Conservation (phyloP, 331 rosid genomes). For the Rosa hybrid region DNA sequence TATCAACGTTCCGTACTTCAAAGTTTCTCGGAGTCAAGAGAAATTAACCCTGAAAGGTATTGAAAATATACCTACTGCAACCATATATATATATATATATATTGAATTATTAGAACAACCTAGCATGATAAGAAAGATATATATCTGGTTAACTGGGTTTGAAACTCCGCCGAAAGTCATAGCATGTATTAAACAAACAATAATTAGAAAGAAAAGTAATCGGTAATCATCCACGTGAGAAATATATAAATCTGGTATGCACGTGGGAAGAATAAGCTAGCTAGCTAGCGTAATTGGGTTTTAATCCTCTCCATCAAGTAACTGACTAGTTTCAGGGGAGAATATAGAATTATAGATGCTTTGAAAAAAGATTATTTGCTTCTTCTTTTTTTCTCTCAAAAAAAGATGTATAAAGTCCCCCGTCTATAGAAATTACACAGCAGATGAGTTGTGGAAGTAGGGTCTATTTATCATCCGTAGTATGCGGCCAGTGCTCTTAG, state of each 20-base stretch:
- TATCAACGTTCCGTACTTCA: not conserved
- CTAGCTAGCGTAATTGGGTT: not conserved
- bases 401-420: too few relatives aligned
- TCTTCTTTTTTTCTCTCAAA: too few relatives aligned
- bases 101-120: too few relatives aligned
- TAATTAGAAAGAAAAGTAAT: not conserved
- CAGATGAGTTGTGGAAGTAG: too few relatives aligned
- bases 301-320: not conserved
- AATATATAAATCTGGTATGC: not conserved
- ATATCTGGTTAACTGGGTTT: too few relatives aligned
- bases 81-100: too few relatives aligned
- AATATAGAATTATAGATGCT: not conserved
- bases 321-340: not conserved
- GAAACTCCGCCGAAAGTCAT: not conserved
- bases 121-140: too few relatives aligned
- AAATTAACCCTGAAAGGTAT: not conserved
- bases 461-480: too few relatives aligned
- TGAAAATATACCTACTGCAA: not conserved
- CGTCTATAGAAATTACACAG: too few relatives aligned
- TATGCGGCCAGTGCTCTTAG: too few relatives aligned
- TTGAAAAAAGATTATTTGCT: not conserved
- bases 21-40: not conserved
- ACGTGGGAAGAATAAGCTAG: constrained; percentile 13
- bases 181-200: not conserved
- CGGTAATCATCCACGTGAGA: not conserved